phyloP scores from a whole-genome alignment of 345 rosid genomes.

The Mangifera indica region DNA sequence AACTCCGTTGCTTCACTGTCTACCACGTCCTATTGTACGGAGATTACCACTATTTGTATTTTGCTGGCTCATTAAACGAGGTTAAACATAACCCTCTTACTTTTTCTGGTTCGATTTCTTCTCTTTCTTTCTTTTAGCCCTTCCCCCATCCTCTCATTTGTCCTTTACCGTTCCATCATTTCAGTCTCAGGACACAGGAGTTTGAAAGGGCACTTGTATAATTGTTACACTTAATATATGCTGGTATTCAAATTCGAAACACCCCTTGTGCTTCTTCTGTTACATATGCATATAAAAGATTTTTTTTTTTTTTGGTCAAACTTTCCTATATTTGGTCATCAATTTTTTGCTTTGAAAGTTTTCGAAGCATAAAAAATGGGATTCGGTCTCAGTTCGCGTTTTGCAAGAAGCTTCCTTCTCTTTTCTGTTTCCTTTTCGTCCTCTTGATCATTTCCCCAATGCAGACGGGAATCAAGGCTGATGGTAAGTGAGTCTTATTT shows the following conservation, averaged over 20 bases:
- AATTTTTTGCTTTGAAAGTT: neutral
- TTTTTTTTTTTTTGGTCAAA: neutral
- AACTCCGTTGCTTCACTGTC: constrained; percentile 8
- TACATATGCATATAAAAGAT: neutral
- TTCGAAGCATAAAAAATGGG: constrained; percentile 26
- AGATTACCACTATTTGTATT: neutral
- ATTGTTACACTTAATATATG: neutral
- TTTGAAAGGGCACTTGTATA: neutral
- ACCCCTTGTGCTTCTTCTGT: constrained; percentile 9
- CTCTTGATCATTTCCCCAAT: constrained; percentile 49
- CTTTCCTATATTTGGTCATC: neutral
- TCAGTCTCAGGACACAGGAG: too few relatives aligned
- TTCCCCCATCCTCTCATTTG: too few relatives aligned
- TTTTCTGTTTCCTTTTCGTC: constrained; percentile 39
- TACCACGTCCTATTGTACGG: neutral
- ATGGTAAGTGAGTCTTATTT: constrained; percentile 45
- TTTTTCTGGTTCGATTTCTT: too few relatives aligned
- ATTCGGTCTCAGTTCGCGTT: constrained; percentile 3
- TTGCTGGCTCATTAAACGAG: too few relatives aligned
- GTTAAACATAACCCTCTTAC: too few relatives aligned
- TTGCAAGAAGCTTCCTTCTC: constrained; percentile 19
- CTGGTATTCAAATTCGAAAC: constrained; percentile 35
- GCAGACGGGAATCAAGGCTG: constrained; percentile 45
- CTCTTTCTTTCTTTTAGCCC: too few relatives aligned
- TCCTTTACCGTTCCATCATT: too few relatives aligned